Base-by-base conservation (phyloP, 257 asterid species). In the Primulina tabacum region DNA sequence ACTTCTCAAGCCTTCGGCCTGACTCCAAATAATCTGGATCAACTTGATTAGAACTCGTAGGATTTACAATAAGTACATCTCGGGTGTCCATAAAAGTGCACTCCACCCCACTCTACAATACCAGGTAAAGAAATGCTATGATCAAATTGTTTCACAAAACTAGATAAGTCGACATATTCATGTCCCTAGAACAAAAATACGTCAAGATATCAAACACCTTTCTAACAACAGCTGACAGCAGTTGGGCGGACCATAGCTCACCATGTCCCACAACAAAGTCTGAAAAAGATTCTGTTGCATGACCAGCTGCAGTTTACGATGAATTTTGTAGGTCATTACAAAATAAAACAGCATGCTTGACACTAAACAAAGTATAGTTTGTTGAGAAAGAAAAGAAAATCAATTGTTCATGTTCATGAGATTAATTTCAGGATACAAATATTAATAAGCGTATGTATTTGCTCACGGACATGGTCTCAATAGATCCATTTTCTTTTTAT, bases 231-330 rank as follows among this genome's bases (percentile, higher is more conserved):
- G 89, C 82, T 47, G 97, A 81, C 71, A 94, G 81, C 84, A 91
- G 69, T 56, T 94, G 93, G 68, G 99, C 89, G 71, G 97, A 91
- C 99, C 99, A 94, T 66, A 94, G 77, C 88, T 94, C 99, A 4
- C 99, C 97, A 69, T 94, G 95, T 63, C 99, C 99, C 60, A 79
- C 99, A 82, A 91, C 99, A 89, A 91, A 94, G 74, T 94, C 99
- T 1, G 99, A 89, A 79, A 91, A 91, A n/a, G 99, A 89, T 72
- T 94, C 97, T 7, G 99, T 89, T 14, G 78, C 97, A 71, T 94
- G 97, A 73, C 99, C 99, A 82, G 99, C 99, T 94, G 93, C 88
- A 87, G 28, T 59, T 81, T 61, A 83, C 53, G 65, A 77, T 66
- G 66, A 35, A 55, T 60, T 57, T 29, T 32, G 0, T 47, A 18